A percentile compares a stretch with the other conserved stretches of the same genome.
Conservation (phyloP, 2,329 filamentous ascomycete species). For the Xylaria arbuscula region DNA sequence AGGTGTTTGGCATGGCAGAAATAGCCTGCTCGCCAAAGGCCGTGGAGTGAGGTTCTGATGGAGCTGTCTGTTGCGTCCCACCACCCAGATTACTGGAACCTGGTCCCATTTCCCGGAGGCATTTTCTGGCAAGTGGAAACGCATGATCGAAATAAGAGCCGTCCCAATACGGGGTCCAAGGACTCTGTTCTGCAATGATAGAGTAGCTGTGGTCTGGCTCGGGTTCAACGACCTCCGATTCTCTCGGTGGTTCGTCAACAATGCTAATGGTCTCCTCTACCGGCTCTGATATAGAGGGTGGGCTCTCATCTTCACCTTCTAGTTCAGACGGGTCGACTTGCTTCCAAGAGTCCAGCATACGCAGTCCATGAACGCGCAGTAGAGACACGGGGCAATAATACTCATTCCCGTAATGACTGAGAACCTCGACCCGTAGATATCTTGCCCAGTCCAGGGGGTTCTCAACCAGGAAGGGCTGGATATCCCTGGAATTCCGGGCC, state of each 20-base stretch:
- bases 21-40: slow-evolving; percentile 36
- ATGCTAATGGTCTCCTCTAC: slow-evolving; percentile 47
- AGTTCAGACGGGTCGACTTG: slow-evolving; percentile 77
- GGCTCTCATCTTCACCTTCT: slow-evolving; percentile 65
- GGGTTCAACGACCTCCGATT: slow-evolving; percentile 42
- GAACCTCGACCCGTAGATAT: slow-evolving; percentile 90
- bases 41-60: slow-evolving; percentile 32
- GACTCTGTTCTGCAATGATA: slow-evolving; percentile 39
- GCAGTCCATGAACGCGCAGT: slow-evolving; percentile 91
- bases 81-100: slow-evolving; percentile 25
- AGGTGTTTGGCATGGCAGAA: slow-evolving; percentile 31
- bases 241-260: slow-evolving; percentile 37
- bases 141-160: slow-evolving; percentile 44
- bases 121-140: slow-evolving; percentile 39
- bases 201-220: slow-evolving; percentile 41
- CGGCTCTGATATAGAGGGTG: slow-evolving; percentile 48
- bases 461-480: slow-evolving; percentile 93
- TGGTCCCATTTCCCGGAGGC: slow-evolving; percentile 30
- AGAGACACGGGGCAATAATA: slow-evolving; percentile 96
- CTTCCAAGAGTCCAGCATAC: slow-evolving; percentile 94
- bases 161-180: slow-evolving; percentile 47
- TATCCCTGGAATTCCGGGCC: slow-evolving; percentile 89
- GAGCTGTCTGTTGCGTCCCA: slow-evolving; percentile 25
- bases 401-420: slow-evolving; percentile 94
- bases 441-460: slow-evolving; percentile 96